Percentiles rank a stretch among this genome's conserved stretches.
These are phyloP conservation scores for Ophiorrhiza pumila DNA, from an alignment of 257 asterid genomes.

Conservation along the genomic window DNA sequence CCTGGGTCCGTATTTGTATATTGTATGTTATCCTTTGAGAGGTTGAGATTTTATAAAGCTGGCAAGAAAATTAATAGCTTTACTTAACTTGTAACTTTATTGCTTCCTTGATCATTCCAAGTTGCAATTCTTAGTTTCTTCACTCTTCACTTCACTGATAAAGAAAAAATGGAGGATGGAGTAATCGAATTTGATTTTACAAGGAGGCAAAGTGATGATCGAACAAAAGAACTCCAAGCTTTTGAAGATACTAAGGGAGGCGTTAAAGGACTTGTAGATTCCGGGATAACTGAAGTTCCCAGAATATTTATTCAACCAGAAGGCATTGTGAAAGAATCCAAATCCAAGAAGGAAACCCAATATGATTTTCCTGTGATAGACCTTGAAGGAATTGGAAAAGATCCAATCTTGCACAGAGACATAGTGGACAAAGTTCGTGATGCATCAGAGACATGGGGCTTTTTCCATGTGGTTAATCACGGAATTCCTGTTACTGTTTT, in stretches of 20 bases:
- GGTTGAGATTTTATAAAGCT: too few species aligned
- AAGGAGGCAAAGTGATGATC: constrained; percentile 20
- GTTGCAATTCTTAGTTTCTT: background rate
- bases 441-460: constrained; percentile 54
- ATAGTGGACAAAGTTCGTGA: constrained; percentile 33
- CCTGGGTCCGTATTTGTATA: too few species aligned
- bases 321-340: background rate
- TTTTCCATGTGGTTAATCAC: constrained; percentile 65
- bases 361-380: constrained; percentile 53
- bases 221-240: constrained; percentile 36
- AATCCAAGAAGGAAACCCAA: background rate
- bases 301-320: constrained; percentile 35
- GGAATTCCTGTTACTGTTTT: constrained; percentile 45
- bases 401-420: constrained; percentile 17
- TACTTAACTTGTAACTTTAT: too few species aligned
- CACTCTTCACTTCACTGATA: background rate
- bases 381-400: constrained; percentile 28
- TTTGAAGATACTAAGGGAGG: constrained; percentile 64
- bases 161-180: constrained; percentile 17
- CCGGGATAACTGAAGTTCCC: constrained; percentile 40
- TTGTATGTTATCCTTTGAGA: too few species aligned
- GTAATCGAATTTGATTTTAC: background rate
- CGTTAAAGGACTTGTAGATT: constrained; percentile 62
- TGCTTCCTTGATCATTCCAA: background rate
- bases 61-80: too few species aligned